phyloP scores from a whole-genome alignment of 2,329 filamentous ascomycete species.

The Aspergillus sclerotialis region DNA sequence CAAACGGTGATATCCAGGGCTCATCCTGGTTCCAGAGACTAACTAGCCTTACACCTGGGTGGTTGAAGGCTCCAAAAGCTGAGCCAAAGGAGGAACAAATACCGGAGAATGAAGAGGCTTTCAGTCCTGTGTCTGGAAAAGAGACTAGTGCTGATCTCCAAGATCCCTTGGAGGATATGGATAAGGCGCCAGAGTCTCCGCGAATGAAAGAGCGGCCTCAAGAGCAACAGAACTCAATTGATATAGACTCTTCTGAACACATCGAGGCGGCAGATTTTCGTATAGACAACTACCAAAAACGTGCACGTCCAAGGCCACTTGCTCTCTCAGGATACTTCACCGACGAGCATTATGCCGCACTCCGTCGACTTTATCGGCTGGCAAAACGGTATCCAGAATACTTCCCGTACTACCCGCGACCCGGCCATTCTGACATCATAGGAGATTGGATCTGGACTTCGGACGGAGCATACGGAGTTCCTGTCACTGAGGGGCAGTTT shows the following conservation, averaged over 20 bases:
- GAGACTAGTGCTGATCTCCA: slow-evolving; percentile 12
- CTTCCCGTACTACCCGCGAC: slow-evolving; percentile 30
- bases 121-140: slow-evolving; percentile 11
- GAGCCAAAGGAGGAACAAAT: slow-evolving; percentile 10
- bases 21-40: slow-evolving; percentile 33
- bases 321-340: slow-evolving; percentile 35
- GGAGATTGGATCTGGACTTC: slow-evolving; percentile 38
- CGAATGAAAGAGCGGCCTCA: slow-evolving; percentile 4
- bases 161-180: slow-evolving; percentile 1
- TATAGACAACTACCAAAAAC: slow-evolving; percentile 6
- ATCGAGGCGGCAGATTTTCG: slow-evolving; percentile 7
- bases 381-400: slow-evolving; percentile 31
- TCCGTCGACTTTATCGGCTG: slow-evolving; percentile 32
- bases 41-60: slow-evolving; percentile 26
- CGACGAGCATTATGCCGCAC: slow-evolving; percentile 32
- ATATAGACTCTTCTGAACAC: slow-evolving; percentile 3
- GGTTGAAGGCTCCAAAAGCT: slow-evolving; percentile 25
- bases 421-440: slow-evolving; percentile 31
- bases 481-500: slow-evolving; percentile 36
- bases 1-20: slow-evolving; percentile 13
- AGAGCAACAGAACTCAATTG: slow-evolving; percentile 5
- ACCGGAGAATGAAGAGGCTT: slow-evolving; percentile 7
- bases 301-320: slow-evolving; percentile 16
- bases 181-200: slow-evolving; percentile 5
- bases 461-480: slow-evolving; percentile 33